These are phyloP conservation scores for Cutaneotrichosporon mucoides DNA, from an alignment of 1,284 basidiomycete genomes.

Conservation along the genomic window DNA sequence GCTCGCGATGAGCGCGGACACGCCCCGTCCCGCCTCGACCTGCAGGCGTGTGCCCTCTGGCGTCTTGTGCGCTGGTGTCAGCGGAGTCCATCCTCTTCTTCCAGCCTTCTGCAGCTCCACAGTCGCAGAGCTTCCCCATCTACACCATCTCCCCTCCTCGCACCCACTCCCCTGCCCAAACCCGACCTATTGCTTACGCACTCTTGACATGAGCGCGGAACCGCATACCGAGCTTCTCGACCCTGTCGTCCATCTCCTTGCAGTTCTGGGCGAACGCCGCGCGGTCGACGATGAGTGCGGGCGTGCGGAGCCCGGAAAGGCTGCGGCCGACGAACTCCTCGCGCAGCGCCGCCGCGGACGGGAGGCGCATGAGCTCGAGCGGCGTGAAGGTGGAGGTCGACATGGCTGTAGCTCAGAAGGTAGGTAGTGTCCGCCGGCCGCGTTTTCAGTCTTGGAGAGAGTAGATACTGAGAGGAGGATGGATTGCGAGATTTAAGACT, in stretches of 20 bases:
- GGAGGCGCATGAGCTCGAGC: constrained; percentile 29
- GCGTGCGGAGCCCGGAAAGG: constrained; percentile 64
- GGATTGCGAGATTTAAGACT: too few species aligned
- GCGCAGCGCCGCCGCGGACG: constrained; percentile 57
- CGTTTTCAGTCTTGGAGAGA: too few species aligned
- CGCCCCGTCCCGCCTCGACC: constrained; percentile 56
- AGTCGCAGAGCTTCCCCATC: too few species aligned
- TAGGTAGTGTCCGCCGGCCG: too few species aligned
- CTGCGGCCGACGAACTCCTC: constrained; percentile 61
- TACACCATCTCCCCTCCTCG: too few species aligned
- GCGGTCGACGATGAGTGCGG: constrained; percentile 72
- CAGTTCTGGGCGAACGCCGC: constrained; percentile 67
- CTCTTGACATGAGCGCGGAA: constrained; percentile 84
- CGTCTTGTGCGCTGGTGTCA: constrained; percentile 54
- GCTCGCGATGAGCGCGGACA: constrained; percentile 31
- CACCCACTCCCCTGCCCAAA: too few species aligned
- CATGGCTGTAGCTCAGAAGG: too few species aligned
- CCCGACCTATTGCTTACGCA: constrained; percentile 53
- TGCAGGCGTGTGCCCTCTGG: constrained; percentile 67
- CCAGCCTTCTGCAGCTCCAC: too few species aligned
- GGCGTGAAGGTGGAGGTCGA: constrained; percentile 26
- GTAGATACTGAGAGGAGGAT: too few species aligned
- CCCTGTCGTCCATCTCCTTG: constrained; percentile 58
- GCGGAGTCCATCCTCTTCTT: too few species aligned
- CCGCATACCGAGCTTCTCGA: constrained; percentile 60